Evolutionary conservation across 1,284 basidiomycete genomes (phyloP).

Genomic region (Ceratobasidium sp.): DNA sequence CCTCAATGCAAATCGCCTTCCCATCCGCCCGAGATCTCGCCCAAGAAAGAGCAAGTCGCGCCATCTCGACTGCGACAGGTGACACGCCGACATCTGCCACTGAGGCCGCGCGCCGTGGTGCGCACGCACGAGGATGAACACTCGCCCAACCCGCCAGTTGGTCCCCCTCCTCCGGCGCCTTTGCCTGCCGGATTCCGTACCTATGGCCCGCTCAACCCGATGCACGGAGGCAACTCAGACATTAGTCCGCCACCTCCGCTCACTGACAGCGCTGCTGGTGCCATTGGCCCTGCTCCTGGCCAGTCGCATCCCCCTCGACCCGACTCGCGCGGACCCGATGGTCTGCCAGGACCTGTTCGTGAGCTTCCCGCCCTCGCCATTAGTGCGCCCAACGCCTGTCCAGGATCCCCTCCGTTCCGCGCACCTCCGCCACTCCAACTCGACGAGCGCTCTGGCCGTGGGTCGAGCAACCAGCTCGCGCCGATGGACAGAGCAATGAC

Average conservation of each 20-base stretch:
- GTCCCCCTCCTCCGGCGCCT: too few species aligned
- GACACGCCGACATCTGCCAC: slow-evolving; percentile 3
- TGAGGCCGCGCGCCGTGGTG: slow-evolving; percentile 37
- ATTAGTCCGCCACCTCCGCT: slow-evolving; percentile 34
- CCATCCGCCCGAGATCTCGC: slow-evolving; percentile 23
- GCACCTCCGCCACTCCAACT: slow-evolving; percentile 81
- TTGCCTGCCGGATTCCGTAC: too few species aligned
- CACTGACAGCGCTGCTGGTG: slow-evolving; percentile 35
- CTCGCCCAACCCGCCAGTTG: too few species aligned
- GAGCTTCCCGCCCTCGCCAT: slow-evolving; percentile 74
- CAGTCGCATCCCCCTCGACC: slow-evolving; percentile 26
- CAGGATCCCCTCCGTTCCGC: slow-evolving; percentile 55
- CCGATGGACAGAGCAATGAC: slow-evolving; percentile 91
- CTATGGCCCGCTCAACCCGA: too few species aligned
- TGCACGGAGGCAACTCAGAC: background rate
- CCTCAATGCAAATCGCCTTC: slow-evolving; percentile 19
- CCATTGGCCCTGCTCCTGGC: slow-evolving; percentile 8
- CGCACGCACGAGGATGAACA: too few species aligned
- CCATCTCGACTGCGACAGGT: slow-evolving; percentile 17
- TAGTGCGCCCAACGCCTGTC: slow-evolving; percentile 73
- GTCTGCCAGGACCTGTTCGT: slow-evolving; percentile 76
- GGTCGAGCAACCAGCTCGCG: slow-evolving; percentile 76
- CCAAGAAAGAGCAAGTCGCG: slow-evolving; percentile 26
- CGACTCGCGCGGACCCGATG: slow-evolving; percentile 62
- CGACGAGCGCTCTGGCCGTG: slow-evolving; percentile 74